Evolutionary conservation across 2,329 filamentous ascomycete species (phyloP).

Genomic region (Apiospora kogelbergensis): DNA sequence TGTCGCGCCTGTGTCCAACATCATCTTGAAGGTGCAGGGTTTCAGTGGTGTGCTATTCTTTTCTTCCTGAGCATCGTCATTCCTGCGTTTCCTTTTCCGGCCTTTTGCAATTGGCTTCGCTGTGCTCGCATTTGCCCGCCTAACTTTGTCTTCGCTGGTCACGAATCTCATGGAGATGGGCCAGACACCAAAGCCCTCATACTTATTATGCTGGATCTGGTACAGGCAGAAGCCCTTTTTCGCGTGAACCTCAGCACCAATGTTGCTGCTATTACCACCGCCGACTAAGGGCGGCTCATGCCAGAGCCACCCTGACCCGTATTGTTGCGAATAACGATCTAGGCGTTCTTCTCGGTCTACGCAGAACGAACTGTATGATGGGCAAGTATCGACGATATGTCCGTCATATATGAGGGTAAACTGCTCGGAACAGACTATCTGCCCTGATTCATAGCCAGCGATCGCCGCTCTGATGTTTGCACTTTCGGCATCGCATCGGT

Average conservation of each 20-base stretch:
- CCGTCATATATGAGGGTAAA: constrained; percentile 45
- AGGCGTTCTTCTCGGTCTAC: constrained; percentile 37
- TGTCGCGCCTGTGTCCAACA: constrained; percentile 45
- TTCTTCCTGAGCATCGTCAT: constrained; percentile 1
- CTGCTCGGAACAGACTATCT: constrained; percentile 38
- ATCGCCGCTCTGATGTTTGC: constrained; percentile 44
- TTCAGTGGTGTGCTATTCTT: constrained; percentile 27
- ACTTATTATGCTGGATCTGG: constrained; percentile 15
- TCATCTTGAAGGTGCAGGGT: constrained; percentile 27
- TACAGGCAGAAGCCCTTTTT: constrained; percentile 33
- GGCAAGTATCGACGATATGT: constrained; percentile 40
- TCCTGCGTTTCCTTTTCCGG: not conserved
- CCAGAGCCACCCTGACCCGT: constrained; percentile 46
- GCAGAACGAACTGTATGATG: constrained; percentile 38
- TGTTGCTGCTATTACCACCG: constrained; percentile 2
- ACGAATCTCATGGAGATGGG: constrained; percentile 18
- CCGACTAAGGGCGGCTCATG: constrained; percentile 42
- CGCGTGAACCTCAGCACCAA: constrained; percentile 17
- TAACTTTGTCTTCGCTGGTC: constrained; percentile 16
- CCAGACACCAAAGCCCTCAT: constrained; percentile 25
- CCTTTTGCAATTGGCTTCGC: not conserved
- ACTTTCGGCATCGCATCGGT: constrained; percentile 35
- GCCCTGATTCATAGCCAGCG: constrained; percentile 37
- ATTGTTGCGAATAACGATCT: constrained; percentile 33
- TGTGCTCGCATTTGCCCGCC: not conserved